These are phyloP conservation scores for Pseudonectria foliicola DNA, from an alignment of 2,329 filamentous ascomycete species.

Conservation along the genomic window DNA sequence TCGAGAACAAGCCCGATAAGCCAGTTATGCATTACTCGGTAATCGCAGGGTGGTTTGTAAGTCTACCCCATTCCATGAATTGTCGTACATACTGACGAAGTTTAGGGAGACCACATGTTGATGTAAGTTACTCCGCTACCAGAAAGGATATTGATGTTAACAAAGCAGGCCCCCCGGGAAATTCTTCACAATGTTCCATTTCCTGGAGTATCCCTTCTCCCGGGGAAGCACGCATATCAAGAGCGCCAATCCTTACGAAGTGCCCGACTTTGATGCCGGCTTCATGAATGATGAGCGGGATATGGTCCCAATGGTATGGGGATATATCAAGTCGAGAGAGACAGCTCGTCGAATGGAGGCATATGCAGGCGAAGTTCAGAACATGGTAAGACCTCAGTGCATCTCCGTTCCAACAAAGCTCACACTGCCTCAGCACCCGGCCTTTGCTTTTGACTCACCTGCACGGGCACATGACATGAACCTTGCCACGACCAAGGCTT, in stretches of 20 bases:
- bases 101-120: constrained; percentile 48
- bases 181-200: constrained; percentile 81
- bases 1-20: constrained; percentile 79
- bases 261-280: constrained; percentile 70
- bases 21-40: constrained; percentile 81
- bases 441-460: constrained; percentile 63
- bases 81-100: too few species aligned
- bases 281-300: constrained; percentile 84
- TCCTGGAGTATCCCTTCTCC: constrained; percentile 71
- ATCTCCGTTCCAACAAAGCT: constrained; percentile 17
- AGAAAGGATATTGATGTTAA: neutral
- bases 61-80: too few species aligned
- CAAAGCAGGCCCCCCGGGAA: constrained; percentile 63
- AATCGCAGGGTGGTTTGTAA: constrained; percentile 55
- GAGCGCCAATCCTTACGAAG: constrained; percentile 65
- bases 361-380: constrained; percentile 66
- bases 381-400: constrained; percentile 33
- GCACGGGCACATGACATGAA: constrained; percentile 68
- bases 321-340: constrained; percentile 76
- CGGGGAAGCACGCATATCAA: constrained; percentile 65
- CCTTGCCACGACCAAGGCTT: constrained; percentile 65
- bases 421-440: constrained; percentile 46
- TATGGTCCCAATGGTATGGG: constrained; percentile 81
- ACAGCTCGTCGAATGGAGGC: constrained; percentile 71
- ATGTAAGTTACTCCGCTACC: constrained; percentile 31